Evolutionary conservation across 306 rosid genomes (phyloP), one percentile per base, ranked within the genome.

Genomic region (Vicia sativa): DNA sequence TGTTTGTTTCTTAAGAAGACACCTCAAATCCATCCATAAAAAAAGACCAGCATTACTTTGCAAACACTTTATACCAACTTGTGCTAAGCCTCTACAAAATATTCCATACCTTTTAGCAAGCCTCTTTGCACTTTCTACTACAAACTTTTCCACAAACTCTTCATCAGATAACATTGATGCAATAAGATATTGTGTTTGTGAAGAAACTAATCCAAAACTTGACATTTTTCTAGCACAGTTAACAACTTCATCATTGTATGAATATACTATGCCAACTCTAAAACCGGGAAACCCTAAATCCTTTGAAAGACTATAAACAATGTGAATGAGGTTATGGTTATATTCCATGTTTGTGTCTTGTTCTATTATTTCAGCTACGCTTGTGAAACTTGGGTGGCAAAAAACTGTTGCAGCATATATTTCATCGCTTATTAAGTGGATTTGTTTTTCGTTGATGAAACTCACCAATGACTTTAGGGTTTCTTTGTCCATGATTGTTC

Each of bases 121-220:
- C 16, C 57, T 50, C 31, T 50, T 21, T 9, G 57, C 57, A 50
- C 57, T 50, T 50, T 50, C 57, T 3, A 11, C 28, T 18, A 50
- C 8, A 50, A 50, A 50, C 6, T 18, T 21, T 9, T 50, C 57
- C 7, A 50, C 57, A 50, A 50, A 50, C 13, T 18, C 57, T 7
- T 50, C 57, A 10, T 50, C 57, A 3, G 57, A 19, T 8, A 50
- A 12, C 57, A 50, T 50, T 19, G 28, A 18, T 12, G 57, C 28
- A 5, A 50, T 50, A 19, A 50, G 28, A 19, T 82, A 75, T 46
- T 91, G 97, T 0, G 97, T 88, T 18, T 91, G 96, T 0, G 96
- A 56, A 1, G 97, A 91, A 1, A 91, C 96, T 10, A 86, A 82
- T 28, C 97, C 91, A 26, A 91, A 91, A 71, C 97, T 91, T 0